Evolutionary conservation across 495 filamentous ascomycete species (phyloP).

Genomic region (Margaritispora aquatica): DNA sequence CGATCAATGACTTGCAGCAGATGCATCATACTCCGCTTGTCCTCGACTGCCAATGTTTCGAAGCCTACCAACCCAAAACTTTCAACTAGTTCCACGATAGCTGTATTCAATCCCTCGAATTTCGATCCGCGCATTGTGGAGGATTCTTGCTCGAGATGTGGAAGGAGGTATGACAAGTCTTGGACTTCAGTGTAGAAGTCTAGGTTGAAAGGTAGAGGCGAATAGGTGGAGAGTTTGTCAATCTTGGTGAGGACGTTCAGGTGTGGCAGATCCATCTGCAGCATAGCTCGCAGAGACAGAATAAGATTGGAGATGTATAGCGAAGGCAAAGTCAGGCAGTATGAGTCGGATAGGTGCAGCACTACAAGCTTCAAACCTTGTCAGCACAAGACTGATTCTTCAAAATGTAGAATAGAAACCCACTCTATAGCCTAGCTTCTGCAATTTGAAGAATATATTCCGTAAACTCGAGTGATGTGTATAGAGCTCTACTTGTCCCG

Average conservation of each 20-base stretch:
- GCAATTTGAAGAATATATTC: constrained; percentile 82
- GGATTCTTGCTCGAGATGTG: constrained; percentile 58
- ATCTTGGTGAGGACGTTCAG: constrained; percentile 97
- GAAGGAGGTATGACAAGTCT: constrained; percentile 77
- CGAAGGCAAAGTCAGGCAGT: constrained; percentile 83
- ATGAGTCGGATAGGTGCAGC: constrained; percentile 85
- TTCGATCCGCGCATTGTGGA: constrained; percentile 57
- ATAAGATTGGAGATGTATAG: constrained; percentile 92
- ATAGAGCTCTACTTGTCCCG: constrained; percentile 93
- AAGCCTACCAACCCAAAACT: constrained; percentile 85
- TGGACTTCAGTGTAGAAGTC: constrained; percentile 99
- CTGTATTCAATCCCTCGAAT: constrained; percentile 76
- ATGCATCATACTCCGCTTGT: constrained; percentile 93
- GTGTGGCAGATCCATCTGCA: constrained; percentile 93
- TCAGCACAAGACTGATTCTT: not conserved
- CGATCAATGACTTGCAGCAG: constrained; percentile 82
- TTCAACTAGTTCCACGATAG: constrained; percentile 79
- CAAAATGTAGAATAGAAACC: constrained; percentile 27
- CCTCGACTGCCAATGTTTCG: constrained; percentile 91
- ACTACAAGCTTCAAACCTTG: constrained; percentile 63
- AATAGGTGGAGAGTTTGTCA: constrained; percentile 75
- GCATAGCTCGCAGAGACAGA: constrained; percentile 89
- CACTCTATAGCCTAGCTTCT: constrained; percentile 91
- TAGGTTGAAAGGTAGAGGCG: constrained; percentile 82
- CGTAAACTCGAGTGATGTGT: constrained; percentile 87